Percentiles rank a stretch among this genome's conserved stretches.
These are phyloP conservation scores for Phialophora expanda DNA, from an alignment of 2,329 filamentous ascomycete genomes.

Conservation along the genomic window DNA sequence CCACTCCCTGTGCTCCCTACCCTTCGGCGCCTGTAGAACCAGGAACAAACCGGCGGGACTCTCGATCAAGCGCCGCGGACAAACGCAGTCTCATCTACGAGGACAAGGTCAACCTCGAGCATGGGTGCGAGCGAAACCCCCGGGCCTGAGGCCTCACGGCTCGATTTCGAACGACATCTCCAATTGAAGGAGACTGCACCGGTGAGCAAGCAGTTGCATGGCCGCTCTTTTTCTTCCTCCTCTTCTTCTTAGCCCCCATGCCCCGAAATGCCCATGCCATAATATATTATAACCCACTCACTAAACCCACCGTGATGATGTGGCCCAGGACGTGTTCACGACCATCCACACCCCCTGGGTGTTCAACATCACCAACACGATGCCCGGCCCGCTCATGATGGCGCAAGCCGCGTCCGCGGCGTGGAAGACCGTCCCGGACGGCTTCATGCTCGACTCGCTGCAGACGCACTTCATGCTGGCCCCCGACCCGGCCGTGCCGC, in stretches of 20 bases:
- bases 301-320: neutral
- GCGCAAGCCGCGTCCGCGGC: conserved; percentile 34
- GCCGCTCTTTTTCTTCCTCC: neutral
- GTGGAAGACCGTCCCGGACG: conserved; percentile 34
- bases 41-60: neutral
- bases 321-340: conserved; percentile 30
- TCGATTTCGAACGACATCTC: conserved; percentile 34
- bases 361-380: conserved; percentile 33
- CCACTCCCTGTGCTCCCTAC: neutral
- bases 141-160: neutral
- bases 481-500: conserved; percentile 25
- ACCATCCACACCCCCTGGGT: conserved; percentile 37
- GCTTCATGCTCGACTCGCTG: conserved; percentile 35
- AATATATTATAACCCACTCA: too few relatives aligned
- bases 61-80: neutral
- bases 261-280: too few relatives aligned
- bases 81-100: neutral
- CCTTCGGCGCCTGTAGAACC: neutral
- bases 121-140: neutral
- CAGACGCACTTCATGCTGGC: conserved; percentile 37
- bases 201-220: too few relatives aligned
- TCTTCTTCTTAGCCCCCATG: too few relatives aligned
- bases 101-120: neutral
- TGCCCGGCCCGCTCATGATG: conserved; percentile 38
- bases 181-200: conserved; percentile 29